Evolutionary conservation across 352 stramenopile genomes (phyloP).

Genomic region (Phytophthora palmivora): DNA sequence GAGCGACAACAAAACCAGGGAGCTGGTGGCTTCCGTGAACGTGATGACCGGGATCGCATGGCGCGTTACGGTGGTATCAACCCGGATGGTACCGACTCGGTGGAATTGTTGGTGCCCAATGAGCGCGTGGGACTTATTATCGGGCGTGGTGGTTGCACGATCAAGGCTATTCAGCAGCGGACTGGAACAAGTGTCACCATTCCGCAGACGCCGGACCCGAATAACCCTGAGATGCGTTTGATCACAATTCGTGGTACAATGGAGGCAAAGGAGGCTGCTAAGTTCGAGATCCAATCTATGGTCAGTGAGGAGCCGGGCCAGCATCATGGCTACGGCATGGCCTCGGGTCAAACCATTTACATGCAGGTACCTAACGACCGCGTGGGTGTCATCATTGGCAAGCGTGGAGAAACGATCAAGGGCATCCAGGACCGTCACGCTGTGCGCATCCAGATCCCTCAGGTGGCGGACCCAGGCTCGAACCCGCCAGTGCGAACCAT

Average conservation of each 20-base stretch:
- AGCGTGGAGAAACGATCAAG: constrained; percentile 90
- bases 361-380: constrained; percentile 92
- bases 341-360: constrained; percentile 74
- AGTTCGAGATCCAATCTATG: constrained; percentile 84
- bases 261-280: constrained; percentile 82
- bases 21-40: constrained; percentile 61
- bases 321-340: constrained; percentile 38
- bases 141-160: constrained; percentile 94
- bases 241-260: constrained; percentile 96
- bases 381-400: constrained; percentile 93
- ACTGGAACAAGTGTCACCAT: constrained; percentile 98
- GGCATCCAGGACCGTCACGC: constrained; percentile 88
- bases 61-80: constrained; percentile 71
- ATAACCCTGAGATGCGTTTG: constrained; percentile 92
- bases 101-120: constrained; percentile 94
- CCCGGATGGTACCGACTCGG: constrained; percentile 68
- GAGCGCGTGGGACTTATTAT: constrained; percentile 99
- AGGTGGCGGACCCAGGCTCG: constrained; percentile 81
- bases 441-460: constrained; percentile 92
- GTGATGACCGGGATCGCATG: constrained; percentile 68
- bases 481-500: constrained; percentile 91
- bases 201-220: constrained; percentile 91
- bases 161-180: constrained; percentile 97
- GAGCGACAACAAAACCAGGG: constrained; percentile 60
- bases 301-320: constrained; percentile 69